These are phyloP conservation scores for Diplotaxis tenuifolia DNA, from an alignment of 345 rosid genomes.

Conservation along the genomic window DNA sequence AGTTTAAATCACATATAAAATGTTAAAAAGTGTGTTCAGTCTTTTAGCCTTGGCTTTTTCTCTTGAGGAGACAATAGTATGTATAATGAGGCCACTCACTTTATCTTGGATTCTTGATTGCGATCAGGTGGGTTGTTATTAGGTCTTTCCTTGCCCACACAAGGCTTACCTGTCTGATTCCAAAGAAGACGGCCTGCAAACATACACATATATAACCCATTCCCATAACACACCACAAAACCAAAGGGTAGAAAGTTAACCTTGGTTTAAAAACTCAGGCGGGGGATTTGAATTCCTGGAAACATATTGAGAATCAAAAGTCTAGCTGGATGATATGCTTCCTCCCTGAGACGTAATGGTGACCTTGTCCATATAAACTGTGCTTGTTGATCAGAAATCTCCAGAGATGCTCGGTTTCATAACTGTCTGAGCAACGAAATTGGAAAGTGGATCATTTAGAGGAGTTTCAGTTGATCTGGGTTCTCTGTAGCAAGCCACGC, in stretches of 20 bases:
- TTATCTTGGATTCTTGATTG: conserved; percentile 55
- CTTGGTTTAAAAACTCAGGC: conserved; percentile 67
- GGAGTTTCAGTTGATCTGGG: conserved; percentile 27
- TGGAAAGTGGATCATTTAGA: conserved; percentile 35
- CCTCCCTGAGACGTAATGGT: conserved; percentile 56
- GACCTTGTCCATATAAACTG: conserved; percentile 61
- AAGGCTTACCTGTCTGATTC: conserved; percentile 71
- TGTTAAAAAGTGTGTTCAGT: background rate
- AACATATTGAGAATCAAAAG: conserved; percentile 40
- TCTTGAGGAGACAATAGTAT: background rate
- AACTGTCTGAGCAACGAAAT: conserved; percentile 22
- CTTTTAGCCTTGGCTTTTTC: background rate
- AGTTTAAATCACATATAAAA: background rate
- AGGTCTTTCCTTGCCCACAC: conserved; percentile 58
- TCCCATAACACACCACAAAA: background rate
- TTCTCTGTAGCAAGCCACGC: conserved; percentile 62
- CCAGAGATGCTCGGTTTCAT: conserved; percentile 49
- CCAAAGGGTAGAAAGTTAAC: conserved; percentile 38
- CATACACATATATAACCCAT: conserved; percentile 7
- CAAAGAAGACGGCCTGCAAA: conserved; percentile 71
- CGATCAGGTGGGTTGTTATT: conserved; percentile 26
- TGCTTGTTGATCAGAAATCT: conserved; percentile 65
- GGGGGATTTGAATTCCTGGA: conserved; percentile 42
- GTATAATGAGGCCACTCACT: conserved; percentile 44
- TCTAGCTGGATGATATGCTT: conserved; percentile 59